These are phyloP conservation scores for Dendrostoma leiphaemia DNA, from an alignment of 2,329 filamentous ascomycete species.

Conservation along the genomic window DNA sequence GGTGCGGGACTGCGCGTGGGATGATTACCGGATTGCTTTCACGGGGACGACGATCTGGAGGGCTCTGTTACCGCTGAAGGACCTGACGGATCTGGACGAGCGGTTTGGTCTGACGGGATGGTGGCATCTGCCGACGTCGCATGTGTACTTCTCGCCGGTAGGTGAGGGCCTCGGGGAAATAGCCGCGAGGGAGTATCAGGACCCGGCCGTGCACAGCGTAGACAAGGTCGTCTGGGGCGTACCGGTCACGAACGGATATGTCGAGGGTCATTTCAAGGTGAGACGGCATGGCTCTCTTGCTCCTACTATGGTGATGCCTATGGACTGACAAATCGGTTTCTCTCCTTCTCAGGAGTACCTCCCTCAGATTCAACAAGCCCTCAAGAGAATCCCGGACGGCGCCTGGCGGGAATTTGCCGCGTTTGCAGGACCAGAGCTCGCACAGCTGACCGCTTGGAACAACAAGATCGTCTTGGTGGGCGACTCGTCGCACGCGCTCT, in stretches of 20 bases:
- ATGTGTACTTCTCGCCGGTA: slow-evolving; percentile 40
- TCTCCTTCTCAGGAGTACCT: slow-evolving; percentile 14
- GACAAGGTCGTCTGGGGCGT: slow-evolving; percentile 36
- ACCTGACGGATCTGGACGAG: slow-evolving; percentile 27
- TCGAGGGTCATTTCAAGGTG: slow-evolving; percentile 36
- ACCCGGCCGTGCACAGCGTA: slow-evolving; percentile 28
- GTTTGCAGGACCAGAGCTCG: slow-evolving; percentile 30
- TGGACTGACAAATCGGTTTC: too few relatives aligned
- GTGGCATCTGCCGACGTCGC: slow-evolving; percentile 42
- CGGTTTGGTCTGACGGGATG: slow-evolving; percentile 34
- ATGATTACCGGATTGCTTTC: slow-evolving; percentile 25
- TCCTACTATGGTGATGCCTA: too few relatives aligned
- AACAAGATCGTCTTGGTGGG: slow-evolving; percentile 49
- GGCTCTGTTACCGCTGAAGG: slow-evolving; percentile 36
- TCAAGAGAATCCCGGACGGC: slow-evolving; percentile 6
- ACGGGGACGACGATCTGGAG: slow-evolving; percentile 47
- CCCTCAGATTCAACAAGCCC: slow-evolving; percentile 4
- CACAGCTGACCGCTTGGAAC: slow-evolving; percentile 25
- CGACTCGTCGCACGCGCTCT: slow-evolving; percentile 54
- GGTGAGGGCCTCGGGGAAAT: slow-evolving; percentile 40
- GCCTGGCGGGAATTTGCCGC: slow-evolving; percentile 25
- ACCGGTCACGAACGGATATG: slow-evolving; percentile 32
- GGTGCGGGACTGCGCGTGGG: slow-evolving; percentile 15
- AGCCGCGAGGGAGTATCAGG: slow-evolving; percentile 32
- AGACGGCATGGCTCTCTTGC: too few relatives aligned